phyloP scores from a whole-genome alignment of 2,329 filamentous ascomycete genomes.

The Dryadomyces quercus-mongolicae region DNA sequence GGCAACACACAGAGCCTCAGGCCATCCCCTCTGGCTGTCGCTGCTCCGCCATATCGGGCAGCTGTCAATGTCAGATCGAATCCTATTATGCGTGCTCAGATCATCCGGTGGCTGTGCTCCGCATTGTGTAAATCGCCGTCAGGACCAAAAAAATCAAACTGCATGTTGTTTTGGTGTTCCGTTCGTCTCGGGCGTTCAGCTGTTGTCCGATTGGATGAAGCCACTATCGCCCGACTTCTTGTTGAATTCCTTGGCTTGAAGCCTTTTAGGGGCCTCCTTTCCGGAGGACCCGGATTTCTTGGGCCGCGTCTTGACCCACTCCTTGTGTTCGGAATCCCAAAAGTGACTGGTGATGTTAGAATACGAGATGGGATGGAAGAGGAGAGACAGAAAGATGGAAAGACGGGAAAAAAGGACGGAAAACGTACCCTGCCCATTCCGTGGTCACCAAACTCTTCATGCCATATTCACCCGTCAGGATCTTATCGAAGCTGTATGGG shows the following conservation, averaged over 20 bases:
- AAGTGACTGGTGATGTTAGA: conserved; percentile 33
- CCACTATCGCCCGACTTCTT: too few relatives aligned
- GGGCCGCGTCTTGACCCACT: conserved; percentile 30
- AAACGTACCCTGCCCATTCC: conserved; percentile 47
- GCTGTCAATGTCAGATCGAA: too few relatives aligned
- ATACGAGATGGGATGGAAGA: conserved; percentile 1
- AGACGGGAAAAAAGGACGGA: not conserved
- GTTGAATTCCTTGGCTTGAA: not conserved
- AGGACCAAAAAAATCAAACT: too few relatives aligned
- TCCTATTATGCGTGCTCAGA: too few relatives aligned
- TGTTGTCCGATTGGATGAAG: too few relatives aligned
- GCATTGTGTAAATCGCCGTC: too few relatives aligned
- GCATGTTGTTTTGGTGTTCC: too few relatives aligned
- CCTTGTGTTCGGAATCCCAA: conserved; percentile 44
- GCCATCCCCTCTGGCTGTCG: too few relatives aligned
- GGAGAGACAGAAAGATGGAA: not conserved
- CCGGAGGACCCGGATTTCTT: not conserved
- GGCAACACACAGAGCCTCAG: too few relatives aligned
- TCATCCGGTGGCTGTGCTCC: too few relatives aligned
- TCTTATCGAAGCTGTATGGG: conserved; percentile 55
- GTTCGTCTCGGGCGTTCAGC: too few relatives aligned
- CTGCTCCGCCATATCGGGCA: too few relatives aligned
- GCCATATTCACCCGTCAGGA: conserved; percentile 54
- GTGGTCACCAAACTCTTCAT: conserved; percentile 47
- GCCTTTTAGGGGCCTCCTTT: not conserved